Conservation (phyloP, 2,329 filamentous ascomycete genomes). For the Colletotrichum somersetense region DNA sequence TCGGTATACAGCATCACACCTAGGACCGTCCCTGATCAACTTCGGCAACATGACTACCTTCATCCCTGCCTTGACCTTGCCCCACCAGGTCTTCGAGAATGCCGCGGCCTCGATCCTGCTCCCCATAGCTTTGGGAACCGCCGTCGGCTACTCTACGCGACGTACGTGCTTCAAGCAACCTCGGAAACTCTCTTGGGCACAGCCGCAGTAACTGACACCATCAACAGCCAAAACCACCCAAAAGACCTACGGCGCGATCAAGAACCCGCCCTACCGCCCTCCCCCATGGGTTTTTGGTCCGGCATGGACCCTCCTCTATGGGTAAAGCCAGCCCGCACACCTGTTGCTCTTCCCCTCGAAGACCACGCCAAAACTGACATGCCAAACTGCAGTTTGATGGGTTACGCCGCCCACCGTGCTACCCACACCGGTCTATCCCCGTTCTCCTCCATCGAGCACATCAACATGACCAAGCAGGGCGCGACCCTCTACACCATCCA, state of each 20-base stretch:
- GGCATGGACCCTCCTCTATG: slow-evolving; percentile 76
- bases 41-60: slow-evolving; percentile 77
- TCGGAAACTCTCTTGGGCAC: no score
- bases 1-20: background rate
- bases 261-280: slow-evolving; percentile 74
- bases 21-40: background rate
- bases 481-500: slow-evolving; percentile 89
- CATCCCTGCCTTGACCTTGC: slow-evolving; percentile 82
- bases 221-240: slow-evolving; percentile 67
- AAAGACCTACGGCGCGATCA: slow-evolving; percentile 73
- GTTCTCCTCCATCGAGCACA: slow-evolving; percentile 64
- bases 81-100: slow-evolving; percentile 76
- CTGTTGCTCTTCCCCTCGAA: slow-evolving; percentile 6
- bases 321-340: slow-evolving; percentile 49
- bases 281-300: slow-evolving; percentile 74
- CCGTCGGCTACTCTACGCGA: slow-evolving; percentile 76
- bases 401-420: slow-evolving; percentile 87
- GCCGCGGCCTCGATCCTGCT: slow-evolving; percentile 81
- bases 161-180: slow-evolving; percentile 62
- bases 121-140: slow-evolving; percentile 78
- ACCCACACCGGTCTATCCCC: slow-evolving; percentile 73
- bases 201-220: background rate
- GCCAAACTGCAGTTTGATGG: slow-evolving; percentile 73
- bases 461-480: slow-evolving; percentile 72
- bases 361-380: slow-evolving; percentile 30